Percentiles rank a stretch among this genome's conserved stretches.
These are phyloP conservation scores for Coemansia sp. DNA, from an alignment of 192 early-diverging fungal species.

Conservation along the genomic window DNA sequence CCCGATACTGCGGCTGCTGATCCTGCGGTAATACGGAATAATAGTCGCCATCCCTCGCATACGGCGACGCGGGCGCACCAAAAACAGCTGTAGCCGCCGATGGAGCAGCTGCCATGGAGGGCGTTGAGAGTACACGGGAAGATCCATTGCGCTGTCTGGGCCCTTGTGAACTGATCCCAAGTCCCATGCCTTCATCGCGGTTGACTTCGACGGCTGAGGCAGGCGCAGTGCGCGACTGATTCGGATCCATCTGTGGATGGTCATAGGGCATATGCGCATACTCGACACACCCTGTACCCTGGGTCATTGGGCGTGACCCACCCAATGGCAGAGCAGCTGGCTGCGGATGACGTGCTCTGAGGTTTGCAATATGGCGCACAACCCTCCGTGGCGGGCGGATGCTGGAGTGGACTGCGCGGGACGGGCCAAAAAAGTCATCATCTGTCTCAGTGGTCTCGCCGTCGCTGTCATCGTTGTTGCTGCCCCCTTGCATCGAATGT, in stretches of 20 bases:
- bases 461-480: slow-evolving; percentile 13
- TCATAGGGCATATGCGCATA: slow-evolving; percentile 1
- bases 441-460: slow-evolving; percentile 51
- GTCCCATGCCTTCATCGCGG: slow-evolving; percentile 13
- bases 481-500: not conserved
- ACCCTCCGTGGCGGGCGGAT: slow-evolving; percentile 40
- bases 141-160: not conserved
- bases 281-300: not conserved
- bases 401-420: slow-evolving; percentile 31
- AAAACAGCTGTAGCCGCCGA: slow-evolving; percentile 6
- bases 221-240: slow-evolving; percentile 32
- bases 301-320: not conserved
- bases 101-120: slow-evolving; percentile 14
- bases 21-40: not conserved
- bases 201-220: not conserved
- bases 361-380: slow-evolving; percentile 35
- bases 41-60: not conserved
- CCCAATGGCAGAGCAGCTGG: slow-evolving; percentile 26
- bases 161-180: slow-evolving; percentile 30
- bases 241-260: not conserved
- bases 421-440: slow-evolving; percentile 44
- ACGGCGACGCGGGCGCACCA: not conserved
- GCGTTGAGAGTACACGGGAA: slow-evolving; percentile 31
- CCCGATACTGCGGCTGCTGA: not conserved
- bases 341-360: slow-evolving; percentile 28